Evolutionary conservation across 148 eudicot genomes (phyloP), one percentile per base, ranked within the genome.

Genomic region (Persicaria tinctoria): DNA sequence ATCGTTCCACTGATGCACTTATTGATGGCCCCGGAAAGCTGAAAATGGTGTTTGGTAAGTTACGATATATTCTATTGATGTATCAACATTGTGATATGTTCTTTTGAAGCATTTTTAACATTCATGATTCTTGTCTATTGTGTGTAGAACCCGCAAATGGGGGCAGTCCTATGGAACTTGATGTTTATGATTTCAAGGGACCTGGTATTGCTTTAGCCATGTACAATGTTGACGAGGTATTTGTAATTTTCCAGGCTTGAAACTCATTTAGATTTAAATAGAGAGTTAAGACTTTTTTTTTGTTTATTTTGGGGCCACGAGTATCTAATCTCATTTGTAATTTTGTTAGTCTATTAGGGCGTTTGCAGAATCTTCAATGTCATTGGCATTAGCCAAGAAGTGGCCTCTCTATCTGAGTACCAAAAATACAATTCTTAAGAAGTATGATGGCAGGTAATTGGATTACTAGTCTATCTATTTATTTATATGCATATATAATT

Each of bases 201-300:
- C 93, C 93, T 53, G 91, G 93, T 13, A 76, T 89, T 80, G 93
- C 89, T 27, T 89, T 89, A 74, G 91, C 93, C n/a, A 89, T 89
- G 93, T 89, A 89, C 74, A 89, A 89, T 77, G 88, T 89, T 66
- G 93, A 89, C 46, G 82, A 87, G 91, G 93, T 89, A 73, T 45
- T 74, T 73, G 74, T 51, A 18, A 6, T 66, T 63, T 32, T 63
- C 14, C 48, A 66, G 17, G 18, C 14, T 41, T 41, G 12, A 60
- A 60, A 38, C 57, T 54, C 5, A 54, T 44, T 5, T 38, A 41
- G 48, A 44, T 66, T 38, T 44, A 14, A 44, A 8, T 11, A 41
- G 70, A 41, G 2, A 2, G 12, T 14, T 66, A 41, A 63, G 46
- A 4, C 11, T 70, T 20, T 46, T 0, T 51, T 3, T 48, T 18